Conservation (phyloP, 2,329 filamentous ascomycete genomes). For the Alternaria panax region DNA sequence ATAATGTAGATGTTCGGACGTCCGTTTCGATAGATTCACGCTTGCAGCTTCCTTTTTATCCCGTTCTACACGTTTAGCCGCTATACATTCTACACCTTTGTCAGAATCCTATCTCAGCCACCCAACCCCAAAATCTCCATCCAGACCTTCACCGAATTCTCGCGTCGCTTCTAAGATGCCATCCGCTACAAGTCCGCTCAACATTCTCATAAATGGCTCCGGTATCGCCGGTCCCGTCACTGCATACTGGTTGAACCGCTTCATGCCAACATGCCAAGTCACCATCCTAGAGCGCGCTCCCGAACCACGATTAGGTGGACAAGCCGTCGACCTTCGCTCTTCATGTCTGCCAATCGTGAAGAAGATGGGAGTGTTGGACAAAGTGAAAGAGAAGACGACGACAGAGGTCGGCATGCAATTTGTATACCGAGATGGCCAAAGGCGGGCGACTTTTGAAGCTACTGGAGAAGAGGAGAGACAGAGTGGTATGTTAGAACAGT, state of each 20-base stretch:
- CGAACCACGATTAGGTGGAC: conserved; percentile 56
- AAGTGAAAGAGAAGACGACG: conserved; percentile 51
- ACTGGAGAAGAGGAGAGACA: conserved; percentile 10
- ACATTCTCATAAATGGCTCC: conserved; percentile 40
- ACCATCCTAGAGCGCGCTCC: conserved; percentile 55
- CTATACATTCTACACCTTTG: not conserved
- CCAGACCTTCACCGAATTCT: not conserved
- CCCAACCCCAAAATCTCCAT: not conserved
- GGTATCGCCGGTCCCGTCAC: conserved; percentile 51
- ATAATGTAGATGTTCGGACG: not conserved
- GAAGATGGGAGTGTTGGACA: conserved; percentile 60
- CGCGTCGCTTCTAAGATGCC: not conserved
- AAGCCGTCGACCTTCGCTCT: conserved; percentile 63
- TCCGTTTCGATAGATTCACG: not conserved
- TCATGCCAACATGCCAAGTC: conserved; percentile 37
- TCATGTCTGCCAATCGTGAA: conserved; percentile 53
- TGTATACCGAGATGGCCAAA: conserved; percentile 39
- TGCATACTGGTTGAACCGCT: conserved; percentile 58
- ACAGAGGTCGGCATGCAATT: conserved; percentile 58
- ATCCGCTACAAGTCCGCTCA: conserved; percentile 12
- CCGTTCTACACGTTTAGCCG: not conserved
- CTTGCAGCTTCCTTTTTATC: not conserved
- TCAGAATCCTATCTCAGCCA: not conserved
- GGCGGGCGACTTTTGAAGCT: conserved; percentile 45
- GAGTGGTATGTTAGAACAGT: not conserved